phyloP scores from a whole-genome alignment of 805 yeast species.

The Sungouiozyma ichnusensis region DNA sequence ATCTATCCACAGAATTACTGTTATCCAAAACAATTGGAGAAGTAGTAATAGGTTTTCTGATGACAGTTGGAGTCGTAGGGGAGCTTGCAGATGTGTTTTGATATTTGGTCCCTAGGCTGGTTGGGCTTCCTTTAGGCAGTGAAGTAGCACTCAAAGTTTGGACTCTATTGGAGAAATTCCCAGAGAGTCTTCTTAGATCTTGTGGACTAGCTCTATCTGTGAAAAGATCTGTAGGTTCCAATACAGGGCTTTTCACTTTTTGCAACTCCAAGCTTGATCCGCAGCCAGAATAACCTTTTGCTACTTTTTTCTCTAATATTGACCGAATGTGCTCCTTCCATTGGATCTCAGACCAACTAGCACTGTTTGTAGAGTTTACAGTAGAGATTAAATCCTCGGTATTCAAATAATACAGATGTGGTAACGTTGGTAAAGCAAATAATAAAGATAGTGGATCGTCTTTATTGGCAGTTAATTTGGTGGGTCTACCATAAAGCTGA shows the following conservation, averaged over 20 bases:
- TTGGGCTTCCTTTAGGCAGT: background rate
- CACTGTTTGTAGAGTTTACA: slow-evolving; percentile 26
- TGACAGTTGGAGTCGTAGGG: background rate
- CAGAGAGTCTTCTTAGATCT: background rate
- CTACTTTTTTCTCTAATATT: slow-evolving; percentile 41
- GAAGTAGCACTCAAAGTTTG: background rate
- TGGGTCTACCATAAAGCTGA: slow-evolving; percentile 65
- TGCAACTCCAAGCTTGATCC: slow-evolving; percentile 56
- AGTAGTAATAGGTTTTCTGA: background rate
- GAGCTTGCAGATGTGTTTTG: background rate
- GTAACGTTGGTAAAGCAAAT: slow-evolving; percentile 67
- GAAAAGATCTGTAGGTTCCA: slow-evolving; percentile 29
- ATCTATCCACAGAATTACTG: background rate
- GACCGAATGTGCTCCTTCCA: slow-evolving; percentile 53
- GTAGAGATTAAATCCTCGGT: slow-evolving; percentile 47
- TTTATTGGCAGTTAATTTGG: slow-evolving; percentile 48
- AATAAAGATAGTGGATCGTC: slow-evolving; percentile 44
- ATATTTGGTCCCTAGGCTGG: background rate
- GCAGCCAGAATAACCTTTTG: slow-evolving; percentile 63
- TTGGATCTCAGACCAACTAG: slow-evolving; percentile 45
- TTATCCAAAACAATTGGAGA: background rate
- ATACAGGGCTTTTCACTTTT: slow-evolving; percentile 43
- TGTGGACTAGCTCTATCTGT: background rate
- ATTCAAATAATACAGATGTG: slow-evolving; percentile 52
- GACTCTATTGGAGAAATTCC: background rate